These are phyloP conservation scores for Gorgonomyces haynaldii DNA, from an alignment of 192 early-diverging fungal genomes.

Conservation along the genomic window DNA sequence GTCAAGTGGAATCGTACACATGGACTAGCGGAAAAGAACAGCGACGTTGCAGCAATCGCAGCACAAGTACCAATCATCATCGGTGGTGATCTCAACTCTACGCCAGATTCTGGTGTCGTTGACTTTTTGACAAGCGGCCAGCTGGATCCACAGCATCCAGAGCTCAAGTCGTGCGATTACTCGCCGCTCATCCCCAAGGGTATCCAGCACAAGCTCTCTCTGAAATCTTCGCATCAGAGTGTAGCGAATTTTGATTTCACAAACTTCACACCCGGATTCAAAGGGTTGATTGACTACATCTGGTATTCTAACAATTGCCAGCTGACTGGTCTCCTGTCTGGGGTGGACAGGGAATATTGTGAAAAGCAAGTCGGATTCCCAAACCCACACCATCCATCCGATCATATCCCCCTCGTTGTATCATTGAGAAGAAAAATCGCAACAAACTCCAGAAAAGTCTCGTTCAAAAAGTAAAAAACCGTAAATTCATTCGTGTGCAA, in stretches of 20 bases:
- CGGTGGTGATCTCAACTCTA: conserved; percentile 91
- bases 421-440: not conserved
- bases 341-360: conserved; percentile 72
- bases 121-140: conserved; percentile 74
- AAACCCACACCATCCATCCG: conserved; percentile 61
- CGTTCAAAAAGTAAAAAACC: no score
- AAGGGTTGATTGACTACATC: conserved; percentile 87
- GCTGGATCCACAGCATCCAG: conserved; percentile 70
- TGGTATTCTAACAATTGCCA: conserved; percentile 75
- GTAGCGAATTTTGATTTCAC: conserved; percentile 69
- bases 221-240: conserved; percentile 71
- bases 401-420: conserved; percentile 37
- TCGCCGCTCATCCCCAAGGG: conserved; percentile 72
- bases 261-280: conserved; percentile 77
- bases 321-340: conserved; percentile 64
- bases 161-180: conserved; percentile 73
- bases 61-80: conserved; percentile 45
- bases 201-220: conserved; percentile 64
- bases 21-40: no score
- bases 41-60: no score
- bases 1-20: conserved; percentile 16
- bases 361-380: conserved; percentile 80
- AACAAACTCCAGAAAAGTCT: not conserved
- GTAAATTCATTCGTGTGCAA: no score
- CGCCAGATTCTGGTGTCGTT: conserved; percentile 79